Percentiles rank a stretch among this genome's conserved stretches.
Conservation (phyloP, 1,284 basidiomycete species). For the Ustilago shanxiensis region DNA sequence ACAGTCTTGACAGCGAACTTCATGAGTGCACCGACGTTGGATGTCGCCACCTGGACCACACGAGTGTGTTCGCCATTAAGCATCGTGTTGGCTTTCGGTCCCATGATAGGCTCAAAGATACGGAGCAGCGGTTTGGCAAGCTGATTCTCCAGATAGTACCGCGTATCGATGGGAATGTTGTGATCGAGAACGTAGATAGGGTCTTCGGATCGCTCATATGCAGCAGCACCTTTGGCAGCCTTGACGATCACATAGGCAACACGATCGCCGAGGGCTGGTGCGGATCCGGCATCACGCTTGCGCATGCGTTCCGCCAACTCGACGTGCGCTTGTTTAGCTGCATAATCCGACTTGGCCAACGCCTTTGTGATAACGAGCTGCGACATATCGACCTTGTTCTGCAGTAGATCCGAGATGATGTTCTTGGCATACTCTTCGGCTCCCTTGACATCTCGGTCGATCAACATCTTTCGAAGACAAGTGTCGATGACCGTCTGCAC, state of each 20-base stretch:
- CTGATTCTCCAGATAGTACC: slow-evolving; percentile 70
- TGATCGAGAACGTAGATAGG: slow-evolving; percentile 69
- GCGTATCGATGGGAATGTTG: slow-evolving; percentile 70
- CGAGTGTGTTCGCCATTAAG: slow-evolving; percentile 68
- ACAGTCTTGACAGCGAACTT: slow-evolving; percentile 70
- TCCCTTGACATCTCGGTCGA: slow-evolving; percentile 69
- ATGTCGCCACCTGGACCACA: slow-evolving; percentile 66
- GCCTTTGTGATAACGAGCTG: slow-evolving; percentile 70
- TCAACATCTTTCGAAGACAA: slow-evolving; percentile 69
- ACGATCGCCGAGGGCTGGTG: slow-evolving; percentile 68
- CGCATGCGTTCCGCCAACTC: slow-evolving; percentile 69
- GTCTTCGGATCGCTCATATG: slow-evolving; percentile 69
- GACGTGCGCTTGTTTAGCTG: slow-evolving; percentile 69
- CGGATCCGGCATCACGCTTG: slow-evolving; percentile 68
- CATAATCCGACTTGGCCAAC: slow-evolving; percentile 68
- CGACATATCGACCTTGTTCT: slow-evolving; percentile 70
- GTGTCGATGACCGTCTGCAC: slow-evolving; percentile 70
- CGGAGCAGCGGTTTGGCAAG: slow-evolving; percentile 69
- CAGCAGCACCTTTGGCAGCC: slow-evolving; percentile 67
- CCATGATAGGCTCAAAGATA: slow-evolving; percentile 70
- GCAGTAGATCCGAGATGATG: slow-evolving; percentile 68
- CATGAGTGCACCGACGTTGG: slow-evolving; percentile 68
- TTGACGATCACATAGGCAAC: slow-evolving; percentile 70
- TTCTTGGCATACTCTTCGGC: slow-evolving; percentile 69
- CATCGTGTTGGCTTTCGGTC: slow-evolving; percentile 58